Evolutionary conservation across 2,329 filamentous ascomycete species (phyloP).

Genomic region (Cladophialophora psammophila): DNA sequence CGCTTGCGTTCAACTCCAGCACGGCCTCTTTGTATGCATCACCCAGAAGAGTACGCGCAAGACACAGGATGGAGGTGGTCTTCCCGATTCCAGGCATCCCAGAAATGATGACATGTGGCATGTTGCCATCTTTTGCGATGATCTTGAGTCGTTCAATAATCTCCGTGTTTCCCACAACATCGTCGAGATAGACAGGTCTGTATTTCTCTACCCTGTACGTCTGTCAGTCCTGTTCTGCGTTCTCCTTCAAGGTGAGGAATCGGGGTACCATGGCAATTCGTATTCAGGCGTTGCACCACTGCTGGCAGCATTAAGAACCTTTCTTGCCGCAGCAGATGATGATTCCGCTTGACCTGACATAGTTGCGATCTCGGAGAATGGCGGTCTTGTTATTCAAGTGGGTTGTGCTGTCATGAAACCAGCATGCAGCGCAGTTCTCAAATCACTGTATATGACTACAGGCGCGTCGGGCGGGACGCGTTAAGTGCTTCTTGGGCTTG

Average conservation of each 20-base stretch:
- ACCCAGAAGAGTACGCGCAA: conserved; percentile 88
- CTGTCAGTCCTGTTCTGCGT: conserved; percentile 5
- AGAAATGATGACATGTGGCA: conserved; percentile 99
- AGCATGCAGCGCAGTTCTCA: not conserved
- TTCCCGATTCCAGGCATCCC: conserved; percentile 99
- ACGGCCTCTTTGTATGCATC: conserved; percentile 98
- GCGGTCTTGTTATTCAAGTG: not conserved
- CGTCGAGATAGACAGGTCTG: conserved; percentile 90
- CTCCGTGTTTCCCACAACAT: conserved; percentile 97
- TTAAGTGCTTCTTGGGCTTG: conserved; percentile 15
- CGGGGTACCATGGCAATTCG: conserved; percentile 57
- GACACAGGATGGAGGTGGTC: conserved; percentile 92
- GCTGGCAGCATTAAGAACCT: conserved; percentile 50
- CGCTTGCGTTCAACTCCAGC: conserved; percentile 92
- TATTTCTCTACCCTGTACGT: conserved; percentile 92
- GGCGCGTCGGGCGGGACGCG: conserved; percentile 20
- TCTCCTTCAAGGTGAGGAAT: conserved; percentile 9
- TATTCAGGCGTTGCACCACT: conserved; percentile 54
- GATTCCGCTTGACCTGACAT: conserved; percentile 54
- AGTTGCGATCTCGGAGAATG: not conserved
- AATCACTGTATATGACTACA: not conserved
- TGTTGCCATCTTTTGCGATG: conserved; percentile 97
- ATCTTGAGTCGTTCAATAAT: conserved; percentile 98
- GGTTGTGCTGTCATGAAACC: not conserved
- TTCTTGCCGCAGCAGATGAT: conserved; percentile 52